Conservation (phyloP, 1,139 yeast genomes). For the Hansenula sp. region DNA sequence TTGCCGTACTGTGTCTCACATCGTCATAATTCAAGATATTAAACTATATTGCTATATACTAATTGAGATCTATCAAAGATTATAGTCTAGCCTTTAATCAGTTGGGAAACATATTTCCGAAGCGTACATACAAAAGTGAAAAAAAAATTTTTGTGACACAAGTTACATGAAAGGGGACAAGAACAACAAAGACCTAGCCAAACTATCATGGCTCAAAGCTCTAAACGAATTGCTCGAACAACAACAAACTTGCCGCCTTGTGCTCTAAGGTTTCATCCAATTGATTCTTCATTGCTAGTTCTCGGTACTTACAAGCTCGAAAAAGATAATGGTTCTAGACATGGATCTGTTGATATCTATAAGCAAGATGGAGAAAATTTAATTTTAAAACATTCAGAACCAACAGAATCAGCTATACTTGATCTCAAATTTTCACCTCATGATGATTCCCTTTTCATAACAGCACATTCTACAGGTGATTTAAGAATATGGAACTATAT, state of each 20-base stretch:
- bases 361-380: slow-evolving; percentile 20
- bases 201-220: neutral
- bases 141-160: neutral
- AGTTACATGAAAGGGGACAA: no score
- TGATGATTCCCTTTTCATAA: slow-evolving; percentile 42
- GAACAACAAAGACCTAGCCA: neutral
- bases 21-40: no score
- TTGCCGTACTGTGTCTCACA: no score
- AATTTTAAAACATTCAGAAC: slow-evolving; percentile 23
- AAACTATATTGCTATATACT: no score
- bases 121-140: neutral
- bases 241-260: slow-evolving; percentile 75
- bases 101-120: no score
- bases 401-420: slow-evolving; percentile 61
- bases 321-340: slow-evolving; percentile 49
- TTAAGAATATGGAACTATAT: slow-evolving; percentile 54
- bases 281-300: slow-evolving; percentile 41
- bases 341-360: slow-evolving; percentile 73
- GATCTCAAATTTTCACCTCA: slow-evolving; percentile 67
- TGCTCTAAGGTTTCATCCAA: slow-evolving; percentile 58
- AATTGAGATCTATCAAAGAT: no score
- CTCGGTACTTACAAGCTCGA: slow-evolving; percentile 80
- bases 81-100: no score
- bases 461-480: slow-evolving; percentile 82
- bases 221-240: slow-evolving; percentile 24